Conservation (phyloP, 345 rosid genomes). For the Melaleuca alternifolia region DNA sequence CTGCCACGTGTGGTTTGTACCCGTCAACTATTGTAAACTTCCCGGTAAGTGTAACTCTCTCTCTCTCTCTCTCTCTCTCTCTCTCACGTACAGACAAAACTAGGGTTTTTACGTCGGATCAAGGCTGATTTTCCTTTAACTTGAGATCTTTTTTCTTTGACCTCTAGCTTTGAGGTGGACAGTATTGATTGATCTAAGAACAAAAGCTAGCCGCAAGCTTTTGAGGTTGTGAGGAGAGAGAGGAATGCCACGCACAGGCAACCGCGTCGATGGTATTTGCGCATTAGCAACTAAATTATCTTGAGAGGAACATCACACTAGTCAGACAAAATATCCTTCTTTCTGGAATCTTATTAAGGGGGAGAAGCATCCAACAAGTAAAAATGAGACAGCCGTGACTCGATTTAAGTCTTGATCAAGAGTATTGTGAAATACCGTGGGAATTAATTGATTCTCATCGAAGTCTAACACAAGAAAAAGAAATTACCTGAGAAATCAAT, state of each 20-base stretch:
- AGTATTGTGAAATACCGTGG: not conserved
- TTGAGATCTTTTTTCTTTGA: not conserved
- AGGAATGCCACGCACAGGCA: not conserved
- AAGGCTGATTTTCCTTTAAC: not conserved
- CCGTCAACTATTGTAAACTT: not conserved
- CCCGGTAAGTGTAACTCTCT: not conserved
- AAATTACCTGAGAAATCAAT: too few species aligned
- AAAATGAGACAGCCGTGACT: not conserved
- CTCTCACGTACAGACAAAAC: not conserved
- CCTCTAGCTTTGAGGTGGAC: not conserved
- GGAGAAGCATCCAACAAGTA: not conserved
- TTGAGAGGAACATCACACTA: not conserved
- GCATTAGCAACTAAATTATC: not conserved
- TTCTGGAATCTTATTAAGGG: not conserved
- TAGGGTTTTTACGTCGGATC: not conserved
- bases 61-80: not conserved
- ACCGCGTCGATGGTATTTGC: not conserved
- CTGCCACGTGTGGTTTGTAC: not conserved
- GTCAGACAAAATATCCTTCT: not conserved
- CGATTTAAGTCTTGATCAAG: not conserved
- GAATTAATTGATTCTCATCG: too few species aligned
- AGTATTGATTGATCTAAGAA: not conserved
- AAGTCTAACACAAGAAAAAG: too few species aligned
- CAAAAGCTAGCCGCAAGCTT: not conserved
- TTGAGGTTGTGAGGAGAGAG: not conserved